Evolutionary conservation across 768 basidiomycete species (phyloP), one percentile per base, ranked within the genome.

Genomic region (Hemileccinum impolitum): DNA sequence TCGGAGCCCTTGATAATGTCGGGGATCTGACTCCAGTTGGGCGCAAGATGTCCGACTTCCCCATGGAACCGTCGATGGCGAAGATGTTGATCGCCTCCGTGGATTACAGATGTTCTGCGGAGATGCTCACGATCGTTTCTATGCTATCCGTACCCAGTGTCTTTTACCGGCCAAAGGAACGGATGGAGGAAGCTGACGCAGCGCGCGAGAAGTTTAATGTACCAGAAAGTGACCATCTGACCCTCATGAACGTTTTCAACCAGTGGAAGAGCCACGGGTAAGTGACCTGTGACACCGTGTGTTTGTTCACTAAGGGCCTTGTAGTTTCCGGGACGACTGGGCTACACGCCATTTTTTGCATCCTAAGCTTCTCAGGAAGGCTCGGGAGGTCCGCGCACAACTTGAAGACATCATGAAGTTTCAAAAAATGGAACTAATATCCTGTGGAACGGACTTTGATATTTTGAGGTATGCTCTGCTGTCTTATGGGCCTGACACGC

Each of bases 391-490:
- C 32, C 84, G 96, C 26, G 81, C 79, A 3, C 96, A 99, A 72
- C 79, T 99, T 14, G 94, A 97, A 64, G 96, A 99, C 62, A 98
- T 99, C 68, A 97, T 97, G 94, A 95, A 96, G 63, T 89, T 90
- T 68, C 94, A 97, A 71, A 97, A 97, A 74, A 91, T 98, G 88
- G 90, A 89, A 41, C 69, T 92, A 18, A 80, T 91, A 57, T 92
- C 93, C 6, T 86, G 84, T 34, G 95, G 95, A 7, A 97, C 94
- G 0, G 94, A 98, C 64, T 98, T 93, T 70, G 96, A 99, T 61
- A 70, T 94, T 19, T 76, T 97, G 54, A 71, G 84, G 82, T 91
- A 48, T 25, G 74, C 66, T 15, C 3, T 32, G 12, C 30, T 34
- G 26, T 54, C 38, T 38, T 13, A 10, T 9, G 25, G 28, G 47